phyloP scores from a whole-genome alignment of 1,139 yeast species.

The Saccharomyces hybrid region DNA sequence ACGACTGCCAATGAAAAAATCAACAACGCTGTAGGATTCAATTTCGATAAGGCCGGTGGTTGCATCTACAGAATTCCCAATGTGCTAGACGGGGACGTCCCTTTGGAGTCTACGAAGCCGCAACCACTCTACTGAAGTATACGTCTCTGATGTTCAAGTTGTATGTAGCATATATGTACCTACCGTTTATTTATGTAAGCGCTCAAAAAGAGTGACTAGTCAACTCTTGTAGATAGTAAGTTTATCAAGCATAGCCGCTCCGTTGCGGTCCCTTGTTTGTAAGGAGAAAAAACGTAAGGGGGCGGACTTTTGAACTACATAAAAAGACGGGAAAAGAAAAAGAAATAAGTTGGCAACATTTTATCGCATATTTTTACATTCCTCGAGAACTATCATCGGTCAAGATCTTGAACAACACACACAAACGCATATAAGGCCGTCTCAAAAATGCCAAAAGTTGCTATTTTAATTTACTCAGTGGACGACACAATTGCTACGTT shows the following conservation, averaged over 20 bases:
- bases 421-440: background rate
- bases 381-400: background rate
- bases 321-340: background rate
- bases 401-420: background rate
- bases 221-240: too few relatives aligned
- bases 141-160: background rate
- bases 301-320: background rate
- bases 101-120: background rate
- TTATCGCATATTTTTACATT: background rate
- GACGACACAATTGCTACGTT: slow-evolving; percentile 62
- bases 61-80: slow-evolving; percentile 10
- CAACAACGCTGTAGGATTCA: slow-evolving; percentile 5
- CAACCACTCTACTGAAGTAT: background rate
- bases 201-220: too few relatives aligned
- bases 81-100: background rate
- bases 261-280: background rate
- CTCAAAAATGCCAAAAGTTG: slow-evolving; percentile 16
- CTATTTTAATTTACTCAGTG: slow-evolving; percentile 61
- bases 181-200: background rate
- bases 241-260: background rate
- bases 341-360: background rate
- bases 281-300: background rate
- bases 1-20: slow-evolving; percentile 53
- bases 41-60: slow-evolving; percentile 13
- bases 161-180: background rate